Conservation (phyloP, 208 protist genomes). For the Strigomonas galati region DNA sequence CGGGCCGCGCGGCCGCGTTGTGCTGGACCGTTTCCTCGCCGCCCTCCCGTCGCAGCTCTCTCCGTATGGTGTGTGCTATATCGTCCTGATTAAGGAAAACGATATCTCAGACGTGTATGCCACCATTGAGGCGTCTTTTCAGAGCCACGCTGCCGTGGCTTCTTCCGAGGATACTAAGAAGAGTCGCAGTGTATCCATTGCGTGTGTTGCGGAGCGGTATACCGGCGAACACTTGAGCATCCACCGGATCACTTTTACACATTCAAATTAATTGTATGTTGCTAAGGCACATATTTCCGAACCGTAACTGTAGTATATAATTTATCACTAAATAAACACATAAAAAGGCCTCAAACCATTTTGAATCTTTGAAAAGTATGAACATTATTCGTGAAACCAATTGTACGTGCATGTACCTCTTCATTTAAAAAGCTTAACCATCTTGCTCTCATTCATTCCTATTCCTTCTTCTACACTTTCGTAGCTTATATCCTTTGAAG, state of each 20-base stretch:
- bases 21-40: slow-evolving; percentile 75
- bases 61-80: slow-evolving; percentile 42
- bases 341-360: no score
- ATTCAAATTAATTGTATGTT: no score
- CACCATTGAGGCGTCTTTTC: slow-evolving; percentile 38
- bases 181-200: slow-evolving; percentile 11
- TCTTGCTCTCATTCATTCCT: no score
- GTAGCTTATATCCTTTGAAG: no score
- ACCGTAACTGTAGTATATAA: no score
- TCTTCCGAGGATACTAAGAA: slow-evolving; percentile 11
- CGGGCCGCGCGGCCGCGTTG: slow-evolving; percentile 72
- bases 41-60: slow-evolving; percentile 52
- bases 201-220: slow-evolving; percentile 59
- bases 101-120: slow-evolving; percentile 56
- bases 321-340: no score
- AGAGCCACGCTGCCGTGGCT: neutral
- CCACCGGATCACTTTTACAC: slow-evolving; percentile 37
- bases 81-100: slow-evolving; percentile 83
- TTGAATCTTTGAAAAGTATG: neutral
- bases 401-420: no score
- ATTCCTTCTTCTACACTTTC: no score
- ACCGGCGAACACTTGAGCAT: slow-evolving; percentile 82
- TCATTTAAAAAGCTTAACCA: neutral
- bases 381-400: neutral
- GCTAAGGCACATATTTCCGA: no score